Evolutionary conservation across 495 filamentous ascomycete genomes (phyloP), one percentile per base, ranked within the genome.

Genomic region (Daldinia childiae): DNA sequence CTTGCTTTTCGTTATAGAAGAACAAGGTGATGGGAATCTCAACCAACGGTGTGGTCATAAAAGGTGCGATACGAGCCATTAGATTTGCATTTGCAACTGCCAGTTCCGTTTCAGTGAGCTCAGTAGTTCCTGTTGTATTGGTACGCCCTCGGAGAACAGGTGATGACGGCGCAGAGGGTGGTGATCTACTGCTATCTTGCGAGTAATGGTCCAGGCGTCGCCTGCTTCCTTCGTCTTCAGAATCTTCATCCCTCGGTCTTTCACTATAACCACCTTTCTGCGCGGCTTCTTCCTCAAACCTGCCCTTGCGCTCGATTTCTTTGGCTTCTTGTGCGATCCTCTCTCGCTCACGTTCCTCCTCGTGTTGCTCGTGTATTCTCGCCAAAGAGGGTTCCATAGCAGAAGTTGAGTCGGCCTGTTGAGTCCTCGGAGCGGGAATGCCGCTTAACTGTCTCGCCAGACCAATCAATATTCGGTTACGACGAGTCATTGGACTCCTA

Each of bases 1-100:
- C 95, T 39, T 86, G 80, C 2, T 85, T 76, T 24, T 95, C 88
- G 65, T 97, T 93, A 81, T 93, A 98, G 80, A 98, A 97, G 81
- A 98, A 97, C 1, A 95, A 82, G 1, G 93, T 98, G 27, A 99
- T 90, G 3, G 92, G 88, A 34, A 87, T 82, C 48, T 89, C 86
- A 4, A 88, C 83, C 61, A 95, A 79, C 0, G 95, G 93, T 27
- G 88, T 93, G 1, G 92, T 91, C 79, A 98, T 82, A 74, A 99
- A 99, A 11, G 96, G 95, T 34, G 88, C 90, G 12, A 98, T 84
- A 62, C 95, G 84, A 50, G 92, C 89, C 89, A 97, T 92, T 11
- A 99, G 83, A 74, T 94, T 91, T 2, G 88, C 85, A 75, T 99
- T 97, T 6, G 95, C 93, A 55, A 90, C 80, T 0, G 90, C 83